These are phyloP conservation scores for Lophiotrema nucula DNA, from an alignment of 495 filamentous ascomycete species.

Conservation along the genomic window DNA sequence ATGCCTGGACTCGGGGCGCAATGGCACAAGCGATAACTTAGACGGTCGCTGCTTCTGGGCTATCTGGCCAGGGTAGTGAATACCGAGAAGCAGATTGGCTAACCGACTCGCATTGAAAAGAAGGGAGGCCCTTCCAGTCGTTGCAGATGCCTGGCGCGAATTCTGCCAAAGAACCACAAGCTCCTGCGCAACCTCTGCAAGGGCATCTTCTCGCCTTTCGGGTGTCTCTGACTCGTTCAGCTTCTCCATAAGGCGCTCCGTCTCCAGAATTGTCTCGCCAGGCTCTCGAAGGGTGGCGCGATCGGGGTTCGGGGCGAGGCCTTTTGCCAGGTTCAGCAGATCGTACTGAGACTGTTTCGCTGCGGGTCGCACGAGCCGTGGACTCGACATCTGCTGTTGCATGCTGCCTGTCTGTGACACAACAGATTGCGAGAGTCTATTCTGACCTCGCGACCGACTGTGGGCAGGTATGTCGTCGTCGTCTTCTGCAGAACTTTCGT, in stretches of 20 bases:
- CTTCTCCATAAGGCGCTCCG: constrained; percentile 38
- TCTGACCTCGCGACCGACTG: neutral
- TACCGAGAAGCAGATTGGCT: constrained; percentile 64
- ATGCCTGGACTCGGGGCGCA: constrained; percentile 17
- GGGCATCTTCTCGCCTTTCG: constrained; percentile 4
- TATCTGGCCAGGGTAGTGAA: constrained; percentile 64
- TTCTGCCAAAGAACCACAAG: constrained; percentile 60
- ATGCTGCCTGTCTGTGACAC: constrained; percentile 4
- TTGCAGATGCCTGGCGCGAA: constrained; percentile 42
- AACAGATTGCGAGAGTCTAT: constrained; percentile 9
- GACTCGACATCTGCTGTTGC: neutral
- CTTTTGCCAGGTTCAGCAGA: constrained; percentile 25
- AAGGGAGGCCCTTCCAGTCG: constrained; percentile 32
- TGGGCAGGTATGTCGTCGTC: constrained; percentile 27
- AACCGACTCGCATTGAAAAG: constrained; percentile 68
- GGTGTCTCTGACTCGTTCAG: constrained; percentile 15
- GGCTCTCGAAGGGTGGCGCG: constrained; percentile 11
- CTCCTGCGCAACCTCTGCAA: constrained; percentile 50
- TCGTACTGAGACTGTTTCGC: constrained; percentile 27
- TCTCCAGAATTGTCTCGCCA: constrained; percentile 25
- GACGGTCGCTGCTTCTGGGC: constrained; percentile 37
- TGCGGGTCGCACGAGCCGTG: neutral
- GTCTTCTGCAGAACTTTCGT: constrained; percentile 33
- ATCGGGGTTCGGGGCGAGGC: constrained; percentile 4
- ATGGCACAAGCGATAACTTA: constrained; percentile 35